Evolutionary conservation across 2,329 filamentous ascomycete genomes (phyloP), one percentile per base, ranked within the genome.

Genomic region (Akanthomyces uredinophilus): DNA sequence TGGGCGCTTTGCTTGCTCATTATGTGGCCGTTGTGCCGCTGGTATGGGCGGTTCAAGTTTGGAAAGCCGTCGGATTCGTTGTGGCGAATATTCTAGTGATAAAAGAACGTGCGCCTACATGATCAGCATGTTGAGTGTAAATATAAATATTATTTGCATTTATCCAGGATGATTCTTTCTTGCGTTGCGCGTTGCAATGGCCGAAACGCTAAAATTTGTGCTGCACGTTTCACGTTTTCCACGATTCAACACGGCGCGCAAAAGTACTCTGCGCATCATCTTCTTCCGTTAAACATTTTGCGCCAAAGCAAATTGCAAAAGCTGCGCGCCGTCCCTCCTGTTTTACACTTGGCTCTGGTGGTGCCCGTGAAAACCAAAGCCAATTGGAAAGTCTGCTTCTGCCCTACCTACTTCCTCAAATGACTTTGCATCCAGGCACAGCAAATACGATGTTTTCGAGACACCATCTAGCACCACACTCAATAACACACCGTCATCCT

Each of bases 351-450:
- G 47, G 14, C 43, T 44, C 27, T 61, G 59, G 32, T 87, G 83
- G 16, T 79, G 69, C 0, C 88, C 88, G 71, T 91, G 88, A 65
- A 91, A 88, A 0, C 87, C 87, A 64, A 90, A 76, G 0, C 77
- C 81, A 63, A 91, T 80, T 0, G 83, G 79, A 66, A 85, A 85
- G 1, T 80, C 79, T 24, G 85, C 80, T 66, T 87, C 83, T 4
- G 88, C 88, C 49, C 86, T 79, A 0, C 87, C 88, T 52, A 85
- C 44, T 75, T 91, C 88, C 64, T 71, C 74, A 81, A 91, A 81
- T 5, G 81, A 83, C 70, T 69, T 80, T 5, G 87, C 87, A 69
- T 88, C 80, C 37, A 91, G 70, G 62, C 85, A 87, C 46, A 91
- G 67, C 55, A 92, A 73, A 70, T 90, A 91, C 65, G 87, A 90